Evolutionary conservation across 106 monocot genomes (phyloP).

Genomic region (Chionographis japonica): DNA sequence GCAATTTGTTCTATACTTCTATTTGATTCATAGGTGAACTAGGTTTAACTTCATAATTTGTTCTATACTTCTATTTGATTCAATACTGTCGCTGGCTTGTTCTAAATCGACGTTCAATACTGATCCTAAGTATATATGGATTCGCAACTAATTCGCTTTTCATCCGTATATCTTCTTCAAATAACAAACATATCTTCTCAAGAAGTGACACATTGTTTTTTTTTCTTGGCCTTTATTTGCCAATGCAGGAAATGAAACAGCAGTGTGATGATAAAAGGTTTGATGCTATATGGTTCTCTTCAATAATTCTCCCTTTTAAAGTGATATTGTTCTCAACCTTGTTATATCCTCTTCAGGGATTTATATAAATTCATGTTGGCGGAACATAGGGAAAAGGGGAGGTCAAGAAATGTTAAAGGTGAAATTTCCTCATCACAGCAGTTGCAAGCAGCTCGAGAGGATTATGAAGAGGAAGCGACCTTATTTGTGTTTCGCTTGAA

Average conservation of each 20-base stretch:
- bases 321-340: slow-evolving; percentile 7
- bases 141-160: too few relatives aligned
- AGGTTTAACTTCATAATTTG: too few relatives aligned
- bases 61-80: too few relatives aligned
- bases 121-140: too few relatives aligned
- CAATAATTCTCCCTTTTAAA: too few relatives aligned
- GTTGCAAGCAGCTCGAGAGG: slow-evolving; percentile 38
- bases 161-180: too few relatives aligned
- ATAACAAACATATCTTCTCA: too few relatives aligned
- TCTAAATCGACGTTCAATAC: too few relatives aligned
- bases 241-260: slow-evolving; percentile 53
- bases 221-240: slow-evolving; percentile 7
- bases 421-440: slow-evolving; percentile 28
- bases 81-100: too few relatives aligned
- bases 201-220: too few relatives aligned
- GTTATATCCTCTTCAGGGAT: slow-evolving; percentile 18
- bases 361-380: slow-evolving; percentile 25
- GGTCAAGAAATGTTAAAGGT: slow-evolving; percentile 24
- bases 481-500: slow-evolving; percentile 47
- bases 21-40: too few relatives aligned
- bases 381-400: slow-evolving; percentile 28
- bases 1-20: too few relatives aligned
- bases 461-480: slow-evolving; percentile 35
- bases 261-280: slow-evolving; percentile 60
- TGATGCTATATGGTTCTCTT: background rate